phyloP scores from a whole-genome alignment of 768 basidiomycete species.

The Amanita thiersii region DNA sequence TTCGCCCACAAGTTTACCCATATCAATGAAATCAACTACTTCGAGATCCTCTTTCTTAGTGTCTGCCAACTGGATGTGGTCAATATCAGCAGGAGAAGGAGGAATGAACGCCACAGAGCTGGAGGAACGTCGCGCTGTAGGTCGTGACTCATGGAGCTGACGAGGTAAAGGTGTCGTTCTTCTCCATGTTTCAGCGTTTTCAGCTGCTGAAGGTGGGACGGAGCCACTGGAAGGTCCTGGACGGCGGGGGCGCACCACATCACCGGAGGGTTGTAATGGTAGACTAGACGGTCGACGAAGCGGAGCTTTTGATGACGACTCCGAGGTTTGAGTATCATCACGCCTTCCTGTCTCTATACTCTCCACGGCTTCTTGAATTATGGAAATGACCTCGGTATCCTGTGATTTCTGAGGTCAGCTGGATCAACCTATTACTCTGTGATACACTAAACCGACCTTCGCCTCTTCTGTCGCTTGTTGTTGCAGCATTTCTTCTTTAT shows the following conservation, averaged over 20 bases:
- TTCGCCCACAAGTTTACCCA: conserved; percentile 57
- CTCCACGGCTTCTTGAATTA: conserved; percentile 41
- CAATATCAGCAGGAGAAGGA: conserved; percentile 9
- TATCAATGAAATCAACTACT: conserved; percentile 74
- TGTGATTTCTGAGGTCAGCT: conserved; percentile 10
- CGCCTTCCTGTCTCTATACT: conserved; percentile 10
- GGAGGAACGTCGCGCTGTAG: conserved; percentile 14
- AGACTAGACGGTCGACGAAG: neutral
- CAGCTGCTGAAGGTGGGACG: conserved; percentile 23
- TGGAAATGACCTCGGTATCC: conserved; percentile 29
- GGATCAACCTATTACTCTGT: neutral
- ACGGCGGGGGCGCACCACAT: conserved; percentile 8
- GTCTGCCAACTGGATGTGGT: conserved; percentile 6
- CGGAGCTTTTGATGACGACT: conserved; percentile 3
- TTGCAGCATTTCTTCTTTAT: conserved; percentile 16
- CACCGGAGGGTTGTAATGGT: neutral
- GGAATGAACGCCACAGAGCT: conserved; percentile 12
- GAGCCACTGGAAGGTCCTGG: conserved; percentile 11
- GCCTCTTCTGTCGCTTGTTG: conserved; percentile 3
- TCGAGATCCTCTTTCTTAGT: conserved; percentile 50
- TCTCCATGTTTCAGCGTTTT: conserved; percentile 58
- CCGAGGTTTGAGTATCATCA: neutral
- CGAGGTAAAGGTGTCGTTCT: conserved; percentile 32
- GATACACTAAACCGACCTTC: no score
- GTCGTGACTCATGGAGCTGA: conserved; percentile 22